A percentile compares a stretch with the other conserved stretches of the same genome.
Evolutionary conservation across 768 basidiomycete genomes (phyloP).

Genomic region (Sarcodon aspratus): DNA sequence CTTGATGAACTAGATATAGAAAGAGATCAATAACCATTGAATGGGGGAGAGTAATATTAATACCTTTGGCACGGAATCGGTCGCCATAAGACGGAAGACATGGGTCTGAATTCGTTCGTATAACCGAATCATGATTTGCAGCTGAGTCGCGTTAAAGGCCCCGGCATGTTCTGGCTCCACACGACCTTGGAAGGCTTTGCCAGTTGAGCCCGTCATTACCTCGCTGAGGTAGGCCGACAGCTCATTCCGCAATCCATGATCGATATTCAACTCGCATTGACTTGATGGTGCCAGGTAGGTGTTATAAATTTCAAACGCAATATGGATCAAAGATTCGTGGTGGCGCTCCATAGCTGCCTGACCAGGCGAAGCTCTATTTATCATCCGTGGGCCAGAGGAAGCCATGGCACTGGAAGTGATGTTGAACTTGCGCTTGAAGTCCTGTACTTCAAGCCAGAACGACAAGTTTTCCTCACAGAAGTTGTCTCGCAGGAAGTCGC

Average conservation of each 20-base stretch:
- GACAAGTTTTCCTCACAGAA: conserved; percentile 98
- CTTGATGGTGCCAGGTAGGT: conserved; percentile 94
- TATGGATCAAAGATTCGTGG: conserved; percentile 89
- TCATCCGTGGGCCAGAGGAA: conserved; percentile 23
- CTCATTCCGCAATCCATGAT: conserved; percentile 92
- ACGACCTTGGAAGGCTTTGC: conserved; percentile 68
- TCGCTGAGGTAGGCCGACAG: conserved; percentile 89
- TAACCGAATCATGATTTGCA: conserved; percentile 85
- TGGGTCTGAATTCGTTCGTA: conserved; percentile 97
- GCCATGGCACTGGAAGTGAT: conserved; percentile 90
- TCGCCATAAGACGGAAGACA: conserved; percentile 96
- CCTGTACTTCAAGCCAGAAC: conserved; percentile 95
- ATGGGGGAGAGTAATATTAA: conserved; percentile 6
- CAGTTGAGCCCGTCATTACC: conserved; percentile 67
- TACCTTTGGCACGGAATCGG: conserved; percentile 97
- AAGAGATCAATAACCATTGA: conserved; percentile 4
- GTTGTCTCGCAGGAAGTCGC: conserved; percentile 87
- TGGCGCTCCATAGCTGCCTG: conserved; percentile 94
- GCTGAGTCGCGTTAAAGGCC: conserved; percentile 88
- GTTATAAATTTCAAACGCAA: conserved; percentile 89
- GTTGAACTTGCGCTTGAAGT: conserved; percentile 93
- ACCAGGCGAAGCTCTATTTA: conserved; percentile 45
- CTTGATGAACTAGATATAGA: conserved; percentile 64
- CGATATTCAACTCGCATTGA: conserved; percentile 95
- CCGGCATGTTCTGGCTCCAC: conserved; percentile 74